Conservation (phyloP, 2,329 filamentous ascomycete genomes). For the Proliferodiscus dingleyae region DNA sequence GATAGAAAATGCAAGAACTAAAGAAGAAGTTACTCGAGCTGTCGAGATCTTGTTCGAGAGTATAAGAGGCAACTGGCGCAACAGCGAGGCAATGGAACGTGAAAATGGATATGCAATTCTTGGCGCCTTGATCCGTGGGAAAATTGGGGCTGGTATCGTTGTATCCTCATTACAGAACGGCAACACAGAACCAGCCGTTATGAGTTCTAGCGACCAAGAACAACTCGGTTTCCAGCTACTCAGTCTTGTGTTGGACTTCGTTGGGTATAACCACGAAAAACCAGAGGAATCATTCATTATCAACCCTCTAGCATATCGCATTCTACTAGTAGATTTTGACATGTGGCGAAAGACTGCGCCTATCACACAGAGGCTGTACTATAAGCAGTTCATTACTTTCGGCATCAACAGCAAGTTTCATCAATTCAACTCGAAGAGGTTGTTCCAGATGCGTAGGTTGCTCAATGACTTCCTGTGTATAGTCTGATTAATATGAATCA, state of each 20-base stretch:
- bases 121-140: conserved; percentile 76
- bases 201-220: conserved; percentile 51
- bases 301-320: conserved; percentile 89
- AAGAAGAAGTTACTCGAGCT: conserved; percentile 67
- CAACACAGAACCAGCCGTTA: conserved; percentile 29
- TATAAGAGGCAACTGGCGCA: conserved; percentile 89
- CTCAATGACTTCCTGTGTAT: conserved; percentile 15
- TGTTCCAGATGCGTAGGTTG: conserved; percentile 83
- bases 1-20: conserved; percentile 68
- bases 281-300: conserved; percentile 89
- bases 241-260: conserved; percentile 73
- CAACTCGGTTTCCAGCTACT: conserved; percentile 60
- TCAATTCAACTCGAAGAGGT: conserved; percentile 82
- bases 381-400: conserved; percentile 86
- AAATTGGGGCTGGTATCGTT: conserved; percentile 55
- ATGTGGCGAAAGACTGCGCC: conserved; percentile 80
- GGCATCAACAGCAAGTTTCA: conserved; percentile 86
- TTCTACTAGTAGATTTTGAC: conserved; percentile 87
- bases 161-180: conserved; percentile 30
- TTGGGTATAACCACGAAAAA: conserved; percentile 77
- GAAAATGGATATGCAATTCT: conserved; percentile 91
- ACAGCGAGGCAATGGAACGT: conserved; percentile 96
- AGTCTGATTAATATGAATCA: conserved; percentile 33
- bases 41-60: conserved; percentile 81
- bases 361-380: conserved; percentile 82